A percentile compares a stretch with the other conserved stretches of the same genome.
Conservation (phyloP, 2,329 filamentous ascomycete genomes). For the Clathrospora elynae region DNA sequence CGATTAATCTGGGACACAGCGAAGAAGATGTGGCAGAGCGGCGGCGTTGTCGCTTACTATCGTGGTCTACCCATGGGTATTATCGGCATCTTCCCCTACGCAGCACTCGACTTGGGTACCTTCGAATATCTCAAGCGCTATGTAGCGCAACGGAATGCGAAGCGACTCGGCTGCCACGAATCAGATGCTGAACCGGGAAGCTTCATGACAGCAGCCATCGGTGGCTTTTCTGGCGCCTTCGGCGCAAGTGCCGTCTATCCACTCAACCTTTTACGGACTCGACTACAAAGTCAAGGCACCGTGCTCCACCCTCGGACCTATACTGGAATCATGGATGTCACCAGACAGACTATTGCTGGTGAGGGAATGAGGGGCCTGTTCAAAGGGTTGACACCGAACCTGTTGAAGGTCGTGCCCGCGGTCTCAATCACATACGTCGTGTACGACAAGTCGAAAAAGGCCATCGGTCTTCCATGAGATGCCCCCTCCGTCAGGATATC, state of each 20-base stretch:
- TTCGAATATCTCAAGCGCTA: conserved; percentile 89
- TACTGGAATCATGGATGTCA: conserved; percentile 87
- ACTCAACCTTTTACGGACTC: conserved; percentile 87
- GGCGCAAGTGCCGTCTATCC: conserved; percentile 95
- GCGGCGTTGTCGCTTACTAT: conserved; percentile 79
- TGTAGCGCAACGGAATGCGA: conserved; percentile 73
- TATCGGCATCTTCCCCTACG: conserved; percentile 96
- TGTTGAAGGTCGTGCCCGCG: conserved; percentile 94
- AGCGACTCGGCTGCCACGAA: conserved; percentile 73
- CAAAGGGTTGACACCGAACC: conserved; percentile 91
- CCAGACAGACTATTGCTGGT: conserved; percentile 76
- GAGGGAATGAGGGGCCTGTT: conserved; percentile 89
- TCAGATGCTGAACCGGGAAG: conserved; percentile 78
- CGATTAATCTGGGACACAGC: conserved; percentile 81
- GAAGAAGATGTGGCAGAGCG: conserved; percentile 80
- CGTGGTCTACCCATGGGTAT: conserved; percentile 92
- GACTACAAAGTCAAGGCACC: conserved; percentile 92
- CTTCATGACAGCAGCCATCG: conserved; percentile 83
- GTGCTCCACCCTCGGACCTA: conserved; percentile 90
- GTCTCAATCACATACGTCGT: conserved; percentile 73
- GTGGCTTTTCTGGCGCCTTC: conserved; percentile 87
- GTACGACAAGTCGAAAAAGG: conserved; percentile 50
- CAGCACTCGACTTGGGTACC: conserved; percentile 92
- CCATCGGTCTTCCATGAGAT: conserved; percentile 42
- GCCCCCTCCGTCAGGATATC: not conserved